These are phyloP conservation scores for Capronia epimyces DNA, from an alignment of 2,329 filamentous ascomycete species.

Conservation along the genomic window DNA sequence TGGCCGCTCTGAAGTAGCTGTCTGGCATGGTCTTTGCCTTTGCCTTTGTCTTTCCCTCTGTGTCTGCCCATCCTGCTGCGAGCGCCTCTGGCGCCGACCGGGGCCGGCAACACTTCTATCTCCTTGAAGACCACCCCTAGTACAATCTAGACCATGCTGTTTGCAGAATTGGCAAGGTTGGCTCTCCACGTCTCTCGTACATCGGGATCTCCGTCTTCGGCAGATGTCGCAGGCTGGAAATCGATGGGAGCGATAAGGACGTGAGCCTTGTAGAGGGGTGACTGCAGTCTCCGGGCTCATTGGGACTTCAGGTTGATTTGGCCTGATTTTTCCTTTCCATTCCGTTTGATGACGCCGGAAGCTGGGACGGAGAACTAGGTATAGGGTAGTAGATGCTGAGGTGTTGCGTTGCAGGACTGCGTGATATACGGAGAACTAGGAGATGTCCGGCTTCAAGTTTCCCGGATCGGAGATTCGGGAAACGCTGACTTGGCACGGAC, in stretches of 20 bases:
- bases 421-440: no score
- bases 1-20: neutral
- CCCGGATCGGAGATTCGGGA: no score
- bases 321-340: no score
- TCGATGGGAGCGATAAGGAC: slow-evolving; percentile 4
- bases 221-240: slow-evolving; percentile 3
- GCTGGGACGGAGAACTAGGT: no score
- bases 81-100: neutral
- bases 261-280: neutral
- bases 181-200: neutral
- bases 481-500: no score
- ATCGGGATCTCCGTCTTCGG: slow-evolving; percentile 4
- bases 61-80: neutral
- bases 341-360: no score
- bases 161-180: slow-evolving; percentile 1
- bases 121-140: neutral
- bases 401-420: no score
- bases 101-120: neutral
- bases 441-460: no score
- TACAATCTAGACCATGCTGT: neutral
- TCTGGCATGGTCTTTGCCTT: neutral
- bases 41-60: no score
- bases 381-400: no score
- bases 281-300: neutral
- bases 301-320: no score